Percentiles rank a stretch among this genome's conserved stretches.
phyloP scores from a whole-genome alignment of 2,329 filamentous ascomycete species.

The Sporothrix curviconia region DNA sequence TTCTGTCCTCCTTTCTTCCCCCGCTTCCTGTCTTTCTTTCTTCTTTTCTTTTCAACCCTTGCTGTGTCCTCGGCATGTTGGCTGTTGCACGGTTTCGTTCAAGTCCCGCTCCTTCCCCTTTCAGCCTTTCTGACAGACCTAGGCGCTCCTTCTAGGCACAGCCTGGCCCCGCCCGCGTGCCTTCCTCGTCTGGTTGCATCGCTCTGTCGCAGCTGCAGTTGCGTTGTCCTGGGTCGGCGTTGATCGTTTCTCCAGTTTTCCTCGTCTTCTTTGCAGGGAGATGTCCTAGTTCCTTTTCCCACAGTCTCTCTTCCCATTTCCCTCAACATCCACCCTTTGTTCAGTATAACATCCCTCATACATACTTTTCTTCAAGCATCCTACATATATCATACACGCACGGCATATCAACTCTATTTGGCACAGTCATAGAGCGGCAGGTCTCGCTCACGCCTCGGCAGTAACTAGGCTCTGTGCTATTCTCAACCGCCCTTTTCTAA shows the following conservation, averaged over 20 bases:
- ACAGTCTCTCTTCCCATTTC: not conserved
- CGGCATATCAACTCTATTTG: not conserved
- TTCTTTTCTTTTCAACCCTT: not conserved
- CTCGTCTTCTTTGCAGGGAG: too few relatives aligned
- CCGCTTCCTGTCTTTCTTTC: not conserved
- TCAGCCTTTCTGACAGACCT: not conserved
- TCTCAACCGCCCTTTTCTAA: not conserved
- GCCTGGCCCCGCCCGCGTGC: not conserved
- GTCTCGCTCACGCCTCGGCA: too few relatives aligned
- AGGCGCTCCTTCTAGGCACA: not conserved
- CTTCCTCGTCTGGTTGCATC: slow-evolving; percentile 5
- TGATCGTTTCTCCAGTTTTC: slow-evolving; percentile 11
- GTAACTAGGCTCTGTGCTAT: too few relatives aligned
- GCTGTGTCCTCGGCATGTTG: not conserved
- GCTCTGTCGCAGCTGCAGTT: not conserved
- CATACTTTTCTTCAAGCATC: not conserved
- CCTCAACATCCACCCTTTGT: not conserved
- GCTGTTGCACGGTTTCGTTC: not conserved
- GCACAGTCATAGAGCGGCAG: too few relatives aligned
- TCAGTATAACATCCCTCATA: not conserved
- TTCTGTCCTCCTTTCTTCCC: not conserved
- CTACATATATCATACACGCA: not conserved
- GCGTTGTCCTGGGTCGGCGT: not conserved
- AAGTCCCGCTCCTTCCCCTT: not conserved
- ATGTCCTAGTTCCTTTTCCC: not conserved